Percentiles rank a stretch among this genome's conserved stretches.
Conservation (phyloP, 768 basidiomycete species). For the Termitomyces heimii region DNA sequence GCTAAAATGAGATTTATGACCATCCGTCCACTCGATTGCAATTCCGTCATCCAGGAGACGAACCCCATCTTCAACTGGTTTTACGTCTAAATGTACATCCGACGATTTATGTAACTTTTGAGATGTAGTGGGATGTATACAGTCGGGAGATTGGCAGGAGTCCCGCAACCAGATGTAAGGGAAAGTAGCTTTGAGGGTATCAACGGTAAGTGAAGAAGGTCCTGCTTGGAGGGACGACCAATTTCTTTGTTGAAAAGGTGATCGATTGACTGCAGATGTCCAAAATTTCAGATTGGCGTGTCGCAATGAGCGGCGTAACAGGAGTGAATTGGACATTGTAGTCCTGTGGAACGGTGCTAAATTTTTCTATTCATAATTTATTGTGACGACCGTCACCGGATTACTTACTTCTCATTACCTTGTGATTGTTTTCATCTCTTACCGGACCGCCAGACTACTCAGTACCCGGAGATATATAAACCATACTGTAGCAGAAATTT, state of each 20-base stretch:
- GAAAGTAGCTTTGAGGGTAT: slow-evolving; percentile 40
- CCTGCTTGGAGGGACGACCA: slow-evolving; percentile 20
- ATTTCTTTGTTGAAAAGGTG: neutral
- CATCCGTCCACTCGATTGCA: slow-evolving; percentile 49
- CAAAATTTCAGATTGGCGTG: neutral
- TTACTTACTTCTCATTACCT: too few species aligned
- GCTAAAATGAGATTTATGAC: slow-evolving; percentile 52
- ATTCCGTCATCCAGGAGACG: slow-evolving; percentile 38
- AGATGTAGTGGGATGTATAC: slow-evolving; percentile 69
- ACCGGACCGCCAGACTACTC: too few species aligned
- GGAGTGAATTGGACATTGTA: neutral
- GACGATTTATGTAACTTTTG: slow-evolving; percentile 76
- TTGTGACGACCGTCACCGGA: too few species aligned
- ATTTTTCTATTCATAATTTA: too few species aligned
- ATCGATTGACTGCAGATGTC: neutral
- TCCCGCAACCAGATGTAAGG: slow-evolving; percentile 82
- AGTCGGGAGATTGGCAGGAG: slow-evolving; percentile 62
- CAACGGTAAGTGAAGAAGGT: slow-evolving; percentile 26
- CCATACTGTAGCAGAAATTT: too few species aligned
- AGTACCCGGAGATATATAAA: too few species aligned
- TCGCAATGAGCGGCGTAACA: neutral
- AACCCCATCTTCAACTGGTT: slow-evolving; percentile 37
- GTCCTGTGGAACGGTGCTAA: too few species aligned
- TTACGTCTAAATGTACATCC: slow-evolving; percentile 50
- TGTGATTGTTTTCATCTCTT: too few species aligned